phyloP scores from a whole-genome alignment of 1,284 basidiomycete species.

The Lentinus polychrous region DNA sequence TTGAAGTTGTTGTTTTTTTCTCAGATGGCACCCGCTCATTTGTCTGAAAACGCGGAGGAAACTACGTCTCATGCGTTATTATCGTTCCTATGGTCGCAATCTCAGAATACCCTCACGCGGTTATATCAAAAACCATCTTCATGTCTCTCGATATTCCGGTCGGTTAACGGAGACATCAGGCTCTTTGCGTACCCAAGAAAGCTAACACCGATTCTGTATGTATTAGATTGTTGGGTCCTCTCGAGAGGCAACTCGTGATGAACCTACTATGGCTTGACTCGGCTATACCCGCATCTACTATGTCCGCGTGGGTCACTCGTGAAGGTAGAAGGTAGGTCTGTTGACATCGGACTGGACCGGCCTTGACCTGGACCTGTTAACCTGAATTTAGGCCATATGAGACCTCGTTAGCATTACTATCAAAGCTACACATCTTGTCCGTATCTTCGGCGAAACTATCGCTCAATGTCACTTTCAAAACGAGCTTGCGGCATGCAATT shows the following conservation, averaged over 20 bases:
- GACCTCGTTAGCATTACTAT: slow-evolving; percentile 58
- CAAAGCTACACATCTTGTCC: slow-evolving; percentile 71
- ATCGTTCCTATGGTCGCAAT: slow-evolving; percentile 82
- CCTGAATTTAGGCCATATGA: slow-evolving; percentile 59
- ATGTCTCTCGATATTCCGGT: slow-evolving; percentile 94
- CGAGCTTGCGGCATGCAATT: slow-evolving; percentile 79
- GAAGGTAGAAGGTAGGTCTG: slow-evolving; percentile 61
- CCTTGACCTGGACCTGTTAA: slow-evolving; percentile 8
- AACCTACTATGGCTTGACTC: slow-evolving; percentile 89
- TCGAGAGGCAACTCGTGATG: slow-evolving; percentile 89
- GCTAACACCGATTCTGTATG: slow-evolving; percentile 13
- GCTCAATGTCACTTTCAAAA: slow-evolving; percentile 75
- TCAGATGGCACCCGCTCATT: neutral
- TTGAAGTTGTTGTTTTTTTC: neutral
- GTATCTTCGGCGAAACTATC: slow-evolving; percentile 53
- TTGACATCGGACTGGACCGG: slow-evolving; percentile 3
- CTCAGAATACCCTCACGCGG: slow-evolving; percentile 76
- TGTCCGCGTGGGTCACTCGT: slow-evolving; percentile 80
- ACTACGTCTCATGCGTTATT: slow-evolving; percentile 52
- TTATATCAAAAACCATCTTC: slow-evolving; percentile 88
- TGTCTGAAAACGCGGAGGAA: slow-evolving; percentile 8
- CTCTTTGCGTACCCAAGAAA: slow-evolving; percentile 12
- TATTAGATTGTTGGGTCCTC: slow-evolving; percentile 71
- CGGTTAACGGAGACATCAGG: slow-evolving; percentile 8
- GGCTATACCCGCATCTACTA: slow-evolving; percentile 60